These are phyloP conservation scores for Clitopilus passeckerianus DNA, from an alignment of 768 basidiomycete species.

Conservation along the genomic window DNA sequence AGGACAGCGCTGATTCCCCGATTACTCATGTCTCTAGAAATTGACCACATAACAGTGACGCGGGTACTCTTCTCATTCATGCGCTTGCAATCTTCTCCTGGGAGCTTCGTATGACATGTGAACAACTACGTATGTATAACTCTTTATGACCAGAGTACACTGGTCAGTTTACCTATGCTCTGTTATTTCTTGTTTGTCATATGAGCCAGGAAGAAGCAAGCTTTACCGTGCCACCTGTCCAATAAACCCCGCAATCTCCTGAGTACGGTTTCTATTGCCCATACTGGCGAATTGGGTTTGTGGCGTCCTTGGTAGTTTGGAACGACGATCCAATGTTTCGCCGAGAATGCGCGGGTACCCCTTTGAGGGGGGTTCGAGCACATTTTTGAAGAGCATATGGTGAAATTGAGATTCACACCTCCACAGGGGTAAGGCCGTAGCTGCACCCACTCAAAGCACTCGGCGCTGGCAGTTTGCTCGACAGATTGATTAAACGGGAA, in stretches of 20 bases:
- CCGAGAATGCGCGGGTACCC: background rate
- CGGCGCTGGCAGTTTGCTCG: background rate
- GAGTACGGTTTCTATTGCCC: background rate
- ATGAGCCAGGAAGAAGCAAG: background rate
- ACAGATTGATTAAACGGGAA: background rate
- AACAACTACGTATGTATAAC: background rate
- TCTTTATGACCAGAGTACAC: background rate
- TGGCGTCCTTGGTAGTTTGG: background rate
- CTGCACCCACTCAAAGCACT: background rate
- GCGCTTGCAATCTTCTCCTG: background rate
- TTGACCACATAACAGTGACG: background rate
- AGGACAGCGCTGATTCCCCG: background rate
- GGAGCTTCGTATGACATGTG: background rate
- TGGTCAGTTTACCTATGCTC: background rate
- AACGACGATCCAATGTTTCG: background rate
- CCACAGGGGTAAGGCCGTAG: background rate
- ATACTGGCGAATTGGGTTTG: background rate
- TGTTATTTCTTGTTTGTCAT: background rate
- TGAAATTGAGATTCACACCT: background rate
- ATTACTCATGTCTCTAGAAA: background rate
- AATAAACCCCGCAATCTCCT: background rate
- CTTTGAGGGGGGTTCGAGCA: background rate
- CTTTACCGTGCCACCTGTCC: background rate
- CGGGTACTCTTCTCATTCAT: background rate
- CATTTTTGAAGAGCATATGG: background rate